Conservation (phyloP, 163 green algal species). For the Chloroidium sp. region DNA sequence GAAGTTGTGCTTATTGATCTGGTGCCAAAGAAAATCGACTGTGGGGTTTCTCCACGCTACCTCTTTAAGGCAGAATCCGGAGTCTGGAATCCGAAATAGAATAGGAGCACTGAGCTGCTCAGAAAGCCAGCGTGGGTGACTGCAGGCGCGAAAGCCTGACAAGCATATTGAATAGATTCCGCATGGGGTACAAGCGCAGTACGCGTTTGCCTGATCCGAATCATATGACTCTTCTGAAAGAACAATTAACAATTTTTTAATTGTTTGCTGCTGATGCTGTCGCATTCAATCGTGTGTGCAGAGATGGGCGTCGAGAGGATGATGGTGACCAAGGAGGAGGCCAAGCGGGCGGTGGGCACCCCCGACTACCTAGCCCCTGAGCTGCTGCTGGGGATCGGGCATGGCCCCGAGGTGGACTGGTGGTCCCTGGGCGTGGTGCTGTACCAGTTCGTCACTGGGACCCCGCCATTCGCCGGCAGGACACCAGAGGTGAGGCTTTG, state of each 20-base stretch:
- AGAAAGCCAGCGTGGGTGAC: no score
- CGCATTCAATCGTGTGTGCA: not conserved
- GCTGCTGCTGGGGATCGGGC: slow-evolving; percentile 72
- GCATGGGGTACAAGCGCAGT: no score
- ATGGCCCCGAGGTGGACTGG: slow-evolving; percentile 70
- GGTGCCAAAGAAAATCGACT: no score
- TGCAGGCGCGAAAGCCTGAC: no score
- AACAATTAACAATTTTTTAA: not conserved
- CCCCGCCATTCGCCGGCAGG: slow-evolving; percentile 80
- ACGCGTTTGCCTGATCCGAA: no score
- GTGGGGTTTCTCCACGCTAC: no score
- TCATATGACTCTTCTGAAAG: not conserved
- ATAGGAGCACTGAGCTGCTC: no score
- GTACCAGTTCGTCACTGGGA: slow-evolving; percentile 54
- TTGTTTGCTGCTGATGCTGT: not conserved
- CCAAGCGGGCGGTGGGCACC: slow-evolving; percentile 59
- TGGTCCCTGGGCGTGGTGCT: slow-evolving; percentile 60
- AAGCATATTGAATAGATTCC: no score
- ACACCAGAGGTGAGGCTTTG: slow-evolving; percentile 44
- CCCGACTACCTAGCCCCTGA: slow-evolving; percentile 88
- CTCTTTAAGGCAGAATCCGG: no score
- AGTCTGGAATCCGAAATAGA: no score
- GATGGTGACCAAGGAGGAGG: slow-evolving; percentile 4
- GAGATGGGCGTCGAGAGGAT: not conserved
- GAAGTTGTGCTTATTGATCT: no score